Conservation (phyloP, 129 eudicot genomes). For the Ambrosia trifida region DNA sequence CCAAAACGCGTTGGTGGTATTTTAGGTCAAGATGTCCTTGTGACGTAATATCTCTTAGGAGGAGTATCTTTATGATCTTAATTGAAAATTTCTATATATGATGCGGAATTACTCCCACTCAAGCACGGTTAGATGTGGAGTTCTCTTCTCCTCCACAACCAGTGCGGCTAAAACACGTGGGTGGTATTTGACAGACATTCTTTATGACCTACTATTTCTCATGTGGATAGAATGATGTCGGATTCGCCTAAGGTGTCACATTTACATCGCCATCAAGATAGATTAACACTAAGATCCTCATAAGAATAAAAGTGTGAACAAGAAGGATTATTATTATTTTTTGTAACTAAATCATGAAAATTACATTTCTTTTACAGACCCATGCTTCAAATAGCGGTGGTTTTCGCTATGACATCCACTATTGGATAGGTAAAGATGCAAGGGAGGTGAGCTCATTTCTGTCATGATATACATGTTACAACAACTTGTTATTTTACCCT, state of each 20-base stretch:
- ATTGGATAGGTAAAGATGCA: constrained; percentile 95
- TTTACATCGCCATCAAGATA: background rate
- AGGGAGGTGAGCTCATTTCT: constrained; percentile 56
- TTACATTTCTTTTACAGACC: constrained; percentile 54
- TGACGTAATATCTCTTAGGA: background rate
- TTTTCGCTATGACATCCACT: constrained; percentile 76
- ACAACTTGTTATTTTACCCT: background rate
- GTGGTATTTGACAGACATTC: background rate
- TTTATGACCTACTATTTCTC: background rate
- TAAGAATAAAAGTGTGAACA: background rate
- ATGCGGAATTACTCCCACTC: background rate
- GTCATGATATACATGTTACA: constrained; percentile 10
- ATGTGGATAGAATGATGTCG: background rate
- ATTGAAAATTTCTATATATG: background rate
- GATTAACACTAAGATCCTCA: background rate
- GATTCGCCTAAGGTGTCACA: background rate
- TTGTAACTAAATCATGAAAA: background rate
- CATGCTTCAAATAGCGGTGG: constrained; percentile 69
- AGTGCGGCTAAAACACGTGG: background rate
- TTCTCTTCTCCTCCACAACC: background rate
- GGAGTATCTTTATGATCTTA: constrained; percentile 1
- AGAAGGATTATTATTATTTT: background rate
- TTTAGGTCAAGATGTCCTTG: background rate
- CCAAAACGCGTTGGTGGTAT: background rate
- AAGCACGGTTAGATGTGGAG: background rate